These are phyloP conservation scores for Neurospora sp. DNA, from an alignment of 495 filamentous ascomycete species.

Conservation along the genomic window DNA sequence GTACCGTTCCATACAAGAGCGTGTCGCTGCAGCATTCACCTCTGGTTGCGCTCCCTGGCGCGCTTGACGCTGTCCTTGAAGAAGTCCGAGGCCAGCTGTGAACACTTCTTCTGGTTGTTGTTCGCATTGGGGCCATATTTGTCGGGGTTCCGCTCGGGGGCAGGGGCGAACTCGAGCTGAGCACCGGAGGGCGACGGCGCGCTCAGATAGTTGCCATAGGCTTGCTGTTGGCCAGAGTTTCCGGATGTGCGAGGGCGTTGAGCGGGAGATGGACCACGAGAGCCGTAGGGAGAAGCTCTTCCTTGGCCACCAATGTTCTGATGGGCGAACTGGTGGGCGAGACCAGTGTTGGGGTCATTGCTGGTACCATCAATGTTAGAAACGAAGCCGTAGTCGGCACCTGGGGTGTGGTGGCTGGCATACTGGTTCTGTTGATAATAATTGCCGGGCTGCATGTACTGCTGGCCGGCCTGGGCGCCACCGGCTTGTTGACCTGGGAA, in stretches of 20 bases:
- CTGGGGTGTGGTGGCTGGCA: constrained; percentile 19
- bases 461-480: constrained; percentile 30
- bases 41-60: constrained; percentile 80
- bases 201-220: constrained; percentile 55
- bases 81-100: constrained; percentile 72
- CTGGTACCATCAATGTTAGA: constrained; percentile 42
- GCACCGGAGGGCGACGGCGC: constrained; percentile 47
- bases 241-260: constrained; percentile 74
- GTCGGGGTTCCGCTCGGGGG: constrained; percentile 64
- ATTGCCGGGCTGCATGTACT: constrained; percentile 29
- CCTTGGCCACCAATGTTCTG: constrained; percentile 75
- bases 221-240: constrained; percentile 43
- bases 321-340: constrained; percentile 93
- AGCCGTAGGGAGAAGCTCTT: constrained; percentile 53
- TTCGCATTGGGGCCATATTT: constrained; percentile 52
- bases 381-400: constrained; percentile 32
- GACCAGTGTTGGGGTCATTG: constrained; percentile 67
- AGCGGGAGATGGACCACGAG: constrained; percentile 58
- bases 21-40: constrained; percentile 42
- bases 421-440: constrained; percentile 31
- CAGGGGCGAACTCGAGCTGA: constrained; percentile 42
- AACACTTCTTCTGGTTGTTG: constrained; percentile 68
- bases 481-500: constrained; percentile 30
- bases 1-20: neutral
- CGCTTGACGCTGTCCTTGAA: constrained; percentile 94